Evolutionary conservation across 164 flowering plant species (phyloP), one percentile per base, ranked within the genome.

Genomic region (Taxillus chinensis): DNA sequence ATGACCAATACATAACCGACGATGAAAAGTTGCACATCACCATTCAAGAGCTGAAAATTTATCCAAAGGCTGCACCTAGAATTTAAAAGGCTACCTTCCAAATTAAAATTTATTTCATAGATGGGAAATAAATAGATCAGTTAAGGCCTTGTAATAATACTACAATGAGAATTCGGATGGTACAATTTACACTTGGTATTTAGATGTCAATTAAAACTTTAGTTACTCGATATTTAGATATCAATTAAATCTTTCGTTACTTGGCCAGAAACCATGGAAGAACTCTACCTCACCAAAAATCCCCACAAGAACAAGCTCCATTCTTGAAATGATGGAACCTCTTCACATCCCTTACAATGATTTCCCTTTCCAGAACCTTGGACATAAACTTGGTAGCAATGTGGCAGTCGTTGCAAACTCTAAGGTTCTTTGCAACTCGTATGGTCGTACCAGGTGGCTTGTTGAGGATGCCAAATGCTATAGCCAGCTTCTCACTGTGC

Each of bases 401-500:
- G 69, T 89, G 93, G 64, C 93, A 89, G 67, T 89, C 96, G 58
- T 84, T 86, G 61, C 95, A 90, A 15, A 90, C 89, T 60, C 95
- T 76, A 5, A 90, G 85, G 75, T 90, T 90, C 78, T 90, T 90
- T 37, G 95, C 75, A 48, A 90, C 82, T 60, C 92, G 82, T 65
- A 90, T 85, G 27, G 82, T 72, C 5, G 84, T 75, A 3, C 92
- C 93, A 4, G 89, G 89, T 50, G 86, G 79, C 3, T 78, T 83
- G 59, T 87, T 90, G 37, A 90, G 79, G 45, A 90, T 80, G 5
- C 92, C 95, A 63, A 86, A 90, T 40, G 95, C 95, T 45, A 90
- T 82, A 3, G 96, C 92, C 65, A 90, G 66, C 67, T 79, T 80
- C 78, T 90, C 93, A 58, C 95, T 90, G 61, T 90, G 97, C 45